A percentile compares a stretch with the other conserved stretches of the same genome.
Evolutionary conservation across 2,329 filamentous ascomycete species (phyloP).

Genomic region (Xylaria sp.): DNA sequence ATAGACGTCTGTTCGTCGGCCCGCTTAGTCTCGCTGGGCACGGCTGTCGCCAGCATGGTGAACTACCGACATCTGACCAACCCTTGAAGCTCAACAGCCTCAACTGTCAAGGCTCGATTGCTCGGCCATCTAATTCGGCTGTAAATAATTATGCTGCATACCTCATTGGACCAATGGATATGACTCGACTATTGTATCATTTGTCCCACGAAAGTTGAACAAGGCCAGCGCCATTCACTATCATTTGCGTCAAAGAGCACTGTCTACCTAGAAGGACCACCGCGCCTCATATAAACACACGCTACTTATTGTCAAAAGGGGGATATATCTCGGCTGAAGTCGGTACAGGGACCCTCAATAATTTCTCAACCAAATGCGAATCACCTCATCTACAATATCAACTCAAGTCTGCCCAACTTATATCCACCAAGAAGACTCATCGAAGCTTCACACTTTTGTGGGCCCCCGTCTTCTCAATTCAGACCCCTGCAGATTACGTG

Average conservation of each 20-base stretch:
- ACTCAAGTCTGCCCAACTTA: constrained; percentile 21
- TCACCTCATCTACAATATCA: constrained; percentile 10
- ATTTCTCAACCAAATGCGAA: constrained; percentile 10
- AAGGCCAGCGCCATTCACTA: not conserved
- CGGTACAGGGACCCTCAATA: constrained; percentile 11
- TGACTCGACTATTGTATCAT: not conserved
- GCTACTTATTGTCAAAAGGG: constrained; percentile 2
- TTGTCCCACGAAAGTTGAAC: not conserved
- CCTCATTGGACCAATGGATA: constrained; percentile 7
- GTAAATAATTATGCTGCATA: constrained; percentile 12
- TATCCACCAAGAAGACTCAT: constrained; percentile 27
- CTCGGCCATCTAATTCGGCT: constrained; percentile 19
- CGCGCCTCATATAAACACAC: not conserved
- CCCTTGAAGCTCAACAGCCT: constrained; percentile 5
- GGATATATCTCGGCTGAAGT: constrained; percentile 23
- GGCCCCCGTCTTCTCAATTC: constrained; percentile 13
- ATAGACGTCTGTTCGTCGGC: constrained; percentile 1
- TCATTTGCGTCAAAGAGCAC: not conserved
- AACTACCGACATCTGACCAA: constrained; percentile 29
- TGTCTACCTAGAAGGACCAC: not conserved
- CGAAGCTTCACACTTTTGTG: constrained; percentile 16
- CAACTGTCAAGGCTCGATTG: not conserved
- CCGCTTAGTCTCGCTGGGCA: constrained; percentile 14
- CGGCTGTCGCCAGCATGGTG: not conserved
- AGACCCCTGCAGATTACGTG: constrained; percentile 31